A percentile compares a stretch with the other conserved stretches of the same genome.
phyloP scores from a whole-genome alignment of 208 protist genomes.

The Acanthamoeba triangularis region DNA sequence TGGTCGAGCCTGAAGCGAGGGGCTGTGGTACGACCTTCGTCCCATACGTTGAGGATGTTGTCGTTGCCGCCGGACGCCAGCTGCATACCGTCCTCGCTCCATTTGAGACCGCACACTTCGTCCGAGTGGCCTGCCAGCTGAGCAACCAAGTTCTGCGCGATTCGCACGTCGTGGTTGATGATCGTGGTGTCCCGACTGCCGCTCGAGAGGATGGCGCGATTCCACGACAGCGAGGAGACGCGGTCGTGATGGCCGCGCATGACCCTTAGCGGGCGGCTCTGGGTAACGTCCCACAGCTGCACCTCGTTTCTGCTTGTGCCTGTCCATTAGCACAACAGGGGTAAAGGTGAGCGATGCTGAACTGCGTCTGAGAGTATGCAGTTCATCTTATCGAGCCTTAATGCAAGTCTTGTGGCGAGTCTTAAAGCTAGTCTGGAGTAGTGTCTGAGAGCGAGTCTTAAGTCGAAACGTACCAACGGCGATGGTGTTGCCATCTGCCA shows the following conservation, averaged over 20 bases:
- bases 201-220: slow-evolving; percentile 93
- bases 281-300: slow-evolving; percentile 91
- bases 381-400: too few species aligned
- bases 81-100: slow-evolving; percentile 95
- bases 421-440: too few species aligned
- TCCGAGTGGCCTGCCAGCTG: slow-evolving; percentile 94
- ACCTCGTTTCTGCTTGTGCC: slow-evolving; percentile 90
- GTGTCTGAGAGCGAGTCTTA: neutral
- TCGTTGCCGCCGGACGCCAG: slow-evolving; percentile 97
- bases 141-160: slow-evolving; percentile 86
- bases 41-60: slow-evolving; percentile 98
- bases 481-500: slow-evolving; percentile 93
- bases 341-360: neutral
- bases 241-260: slow-evolving; percentile 95
- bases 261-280: slow-evolving; percentile 89
- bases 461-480: slow-evolving; percentile 82
- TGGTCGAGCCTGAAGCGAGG: slow-evolving; percentile 95
- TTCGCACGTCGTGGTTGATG: slow-evolving; percentile 96
- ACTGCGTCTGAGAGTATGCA: too few species aligned
- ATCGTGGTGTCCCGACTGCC: slow-evolving; percentile 97
- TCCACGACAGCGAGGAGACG: slow-evolving; percentile 97
- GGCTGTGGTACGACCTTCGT: slow-evolving; percentile 82
- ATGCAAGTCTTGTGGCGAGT: too few species aligned
- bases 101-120: slow-evolving; percentile 98
- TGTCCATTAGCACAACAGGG: neutral